Evolutionary conservation across 495 filamentous ascomycete species (phyloP).

Genomic region (Podospora conica): DNA sequence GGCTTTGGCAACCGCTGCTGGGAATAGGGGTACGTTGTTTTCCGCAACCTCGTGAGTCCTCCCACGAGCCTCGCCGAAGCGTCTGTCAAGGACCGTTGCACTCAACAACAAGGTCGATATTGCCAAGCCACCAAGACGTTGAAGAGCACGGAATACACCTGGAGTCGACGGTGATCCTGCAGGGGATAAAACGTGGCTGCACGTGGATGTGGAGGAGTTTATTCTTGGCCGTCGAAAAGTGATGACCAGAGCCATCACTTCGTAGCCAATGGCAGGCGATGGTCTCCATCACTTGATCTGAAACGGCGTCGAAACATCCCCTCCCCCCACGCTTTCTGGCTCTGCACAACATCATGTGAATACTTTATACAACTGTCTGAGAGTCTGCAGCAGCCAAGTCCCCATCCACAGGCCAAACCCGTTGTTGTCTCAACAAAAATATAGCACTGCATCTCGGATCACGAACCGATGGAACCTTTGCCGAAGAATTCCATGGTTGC

Average conservation of each 20-base stretch:
- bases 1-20: neutral
- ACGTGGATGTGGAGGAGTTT: slow-evolving; percentile 22
- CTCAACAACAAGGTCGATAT: neutral
- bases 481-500: neutral
- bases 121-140: neutral
- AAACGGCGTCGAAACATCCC: slow-evolving; percentile 30
- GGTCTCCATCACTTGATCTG: slow-evolving; percentile 26
- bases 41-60: neutral
- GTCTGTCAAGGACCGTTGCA: neutral
- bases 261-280: neutral
- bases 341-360: neutral
- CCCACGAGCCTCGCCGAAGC: neutral
- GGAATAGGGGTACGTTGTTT: neutral
- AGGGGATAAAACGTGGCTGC: slow-evolving; percentile 29
- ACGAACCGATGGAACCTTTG: neutral
- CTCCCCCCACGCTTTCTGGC: slow-evolving; percentile 13
- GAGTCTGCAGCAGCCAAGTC: slow-evolving; percentile 2
- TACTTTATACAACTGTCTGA: slow-evolving; percentile 10
- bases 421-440: neutral
- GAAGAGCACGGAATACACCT: neutral
- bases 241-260: neutral
- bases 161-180: slow-evolving; percentile 18
- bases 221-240: slow-evolving; percentile 7
- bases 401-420: neutral
- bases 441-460: neutral